Evolutionary conservation across 2,329 filamentous ascomycete genomes (phyloP).

Genomic region (Sporothrix luriei): DNA sequence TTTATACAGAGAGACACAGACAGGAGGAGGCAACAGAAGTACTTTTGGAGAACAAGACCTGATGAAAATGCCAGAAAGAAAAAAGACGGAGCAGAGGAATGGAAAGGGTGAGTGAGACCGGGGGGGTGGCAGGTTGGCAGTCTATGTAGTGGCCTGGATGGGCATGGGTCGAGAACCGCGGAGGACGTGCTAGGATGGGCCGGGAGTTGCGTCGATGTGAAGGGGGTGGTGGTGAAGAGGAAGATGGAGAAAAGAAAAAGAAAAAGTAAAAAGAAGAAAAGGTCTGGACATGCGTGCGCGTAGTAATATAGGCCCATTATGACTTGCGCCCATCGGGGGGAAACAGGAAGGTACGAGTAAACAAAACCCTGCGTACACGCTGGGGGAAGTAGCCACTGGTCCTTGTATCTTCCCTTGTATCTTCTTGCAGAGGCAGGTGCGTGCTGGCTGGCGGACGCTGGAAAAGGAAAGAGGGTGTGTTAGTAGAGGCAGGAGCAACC

Average conservation of each 20-base stretch:
- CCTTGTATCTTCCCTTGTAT: no score
- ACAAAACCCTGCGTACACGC: not conserved
- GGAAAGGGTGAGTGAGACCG: conserved; percentile 13
- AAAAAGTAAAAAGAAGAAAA: not conserved
- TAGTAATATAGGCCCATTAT: conserved; percentile 14
- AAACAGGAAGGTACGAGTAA: conserved; percentile 7
- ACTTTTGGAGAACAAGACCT: not conserved
- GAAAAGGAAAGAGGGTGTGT: conserved; percentile 17
- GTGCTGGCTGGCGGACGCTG: no score
- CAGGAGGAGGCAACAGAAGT: not conserved
- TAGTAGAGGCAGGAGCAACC: conserved; percentile 10
- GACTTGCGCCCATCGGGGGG: conserved; percentile 19
- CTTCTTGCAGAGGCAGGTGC: not conserved
- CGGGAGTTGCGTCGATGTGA: conserved; percentile 13
- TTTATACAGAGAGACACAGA: conserved; percentile 3
- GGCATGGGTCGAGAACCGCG: not conserved
- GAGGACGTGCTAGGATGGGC: conserved; percentile 8
- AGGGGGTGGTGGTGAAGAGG: not conserved
- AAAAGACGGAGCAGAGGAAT: conserved; percentile 6
- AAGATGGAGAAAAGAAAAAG: not conserved
- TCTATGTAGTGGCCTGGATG: conserved; percentile 2
- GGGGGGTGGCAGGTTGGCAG: conserved; percentile 19
- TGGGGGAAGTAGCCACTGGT: no score
- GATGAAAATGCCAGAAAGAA: not conserved
- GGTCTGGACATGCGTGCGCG: not conserved